Base-by-base conservation (phyloP, 768 basidiomycete species). In the Hirschioporus abietinus region DNA sequence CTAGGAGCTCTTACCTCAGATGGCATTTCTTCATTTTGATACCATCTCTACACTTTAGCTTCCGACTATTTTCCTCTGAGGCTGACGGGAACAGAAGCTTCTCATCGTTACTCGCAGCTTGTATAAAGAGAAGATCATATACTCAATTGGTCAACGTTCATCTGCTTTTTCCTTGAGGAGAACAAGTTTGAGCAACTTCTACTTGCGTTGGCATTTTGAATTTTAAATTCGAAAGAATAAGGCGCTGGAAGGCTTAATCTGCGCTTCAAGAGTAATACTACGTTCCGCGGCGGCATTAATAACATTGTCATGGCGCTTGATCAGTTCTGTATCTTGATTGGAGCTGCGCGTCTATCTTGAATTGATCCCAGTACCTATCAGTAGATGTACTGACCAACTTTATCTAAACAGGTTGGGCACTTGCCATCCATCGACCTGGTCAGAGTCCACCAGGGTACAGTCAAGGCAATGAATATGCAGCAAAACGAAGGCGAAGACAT, bases 361-460 rank as follows among this genome's bases (percentile, higher is more conserved):
- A 52, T 63, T 12, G 36, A 58, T 2, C 30, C 4, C 35, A 7
- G 30, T 34, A 34, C 65, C 26, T 68, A 52, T 15, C 20, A 10
- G 12, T 5, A 52, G 12, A 52, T 52, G 42, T 3, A 52, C 42
- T 52, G 12, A 52, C 4, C 42, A 15, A 52, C 42, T 52, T 6
- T 20, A 5, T 30, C 30, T 30, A 68, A 75, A 34, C 72, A 94
- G 85, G 89, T 89, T 64, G 93, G 90, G 0, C 80, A 84, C 35
- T 74, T 98, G 25, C 93, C 95, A 1, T 92, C 89, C 4, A 89
- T 97, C 2, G 91, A 96, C 75, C 74, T 96, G 35, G 89, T 98
- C n/a, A 83, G 91, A n/a, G 79, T 98, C 58, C 77, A 84, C 60
- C 76, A 83, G 27, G 95, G 95, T 0, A 76, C 81, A 12, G 83